These are phyloP conservation scores for Phyllosticta paracitricarpa DNA, from an alignment of 2,329 filamentous ascomycete species.

Conservation along the genomic window DNA sequence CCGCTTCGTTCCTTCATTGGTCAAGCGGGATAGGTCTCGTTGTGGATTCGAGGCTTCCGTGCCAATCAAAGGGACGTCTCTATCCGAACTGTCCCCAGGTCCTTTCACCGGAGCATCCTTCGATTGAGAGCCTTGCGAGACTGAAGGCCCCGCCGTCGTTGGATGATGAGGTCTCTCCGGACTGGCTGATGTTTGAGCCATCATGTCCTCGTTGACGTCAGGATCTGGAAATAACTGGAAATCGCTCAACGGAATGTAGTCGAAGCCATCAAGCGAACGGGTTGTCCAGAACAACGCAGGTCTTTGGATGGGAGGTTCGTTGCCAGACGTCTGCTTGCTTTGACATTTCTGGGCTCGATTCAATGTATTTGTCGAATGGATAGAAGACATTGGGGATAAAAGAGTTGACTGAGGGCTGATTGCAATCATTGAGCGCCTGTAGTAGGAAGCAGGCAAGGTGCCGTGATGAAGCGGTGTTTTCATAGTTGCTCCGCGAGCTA, in stretches of 20 bases:
- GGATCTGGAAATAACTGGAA: slow-evolving; percentile 1
- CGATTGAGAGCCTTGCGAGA: no score
- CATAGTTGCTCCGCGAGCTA: not conserved
- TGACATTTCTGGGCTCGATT: not conserved
- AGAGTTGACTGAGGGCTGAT: not conserved
- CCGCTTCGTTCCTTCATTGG: not conserved
- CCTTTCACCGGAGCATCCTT: no score
- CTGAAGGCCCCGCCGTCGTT: no score
- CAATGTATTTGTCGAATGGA: not conserved
- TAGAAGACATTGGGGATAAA: not conserved
- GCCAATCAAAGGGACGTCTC: no score
- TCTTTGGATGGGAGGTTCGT: not conserved
- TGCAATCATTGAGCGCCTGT: not conserved
- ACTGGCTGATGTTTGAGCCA: no score
- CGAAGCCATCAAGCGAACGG: not conserved
- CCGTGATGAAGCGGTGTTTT: not conserved
- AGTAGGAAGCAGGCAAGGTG: not conserved
- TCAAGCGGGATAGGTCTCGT: not conserved
- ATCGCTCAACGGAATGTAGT: not conserved
- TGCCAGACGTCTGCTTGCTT: not conserved
- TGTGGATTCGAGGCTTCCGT: not conserved
- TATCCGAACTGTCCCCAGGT: no score
- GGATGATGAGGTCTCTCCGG: no score
- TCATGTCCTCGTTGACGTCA: not conserved
- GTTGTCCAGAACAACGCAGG: not conserved